Evolutionary conservation across 2,329 filamentous ascomycete genomes (phyloP), one percentile per base, ranked within the genome.

Genomic region (Lachnellula occidentalis): DNA sequence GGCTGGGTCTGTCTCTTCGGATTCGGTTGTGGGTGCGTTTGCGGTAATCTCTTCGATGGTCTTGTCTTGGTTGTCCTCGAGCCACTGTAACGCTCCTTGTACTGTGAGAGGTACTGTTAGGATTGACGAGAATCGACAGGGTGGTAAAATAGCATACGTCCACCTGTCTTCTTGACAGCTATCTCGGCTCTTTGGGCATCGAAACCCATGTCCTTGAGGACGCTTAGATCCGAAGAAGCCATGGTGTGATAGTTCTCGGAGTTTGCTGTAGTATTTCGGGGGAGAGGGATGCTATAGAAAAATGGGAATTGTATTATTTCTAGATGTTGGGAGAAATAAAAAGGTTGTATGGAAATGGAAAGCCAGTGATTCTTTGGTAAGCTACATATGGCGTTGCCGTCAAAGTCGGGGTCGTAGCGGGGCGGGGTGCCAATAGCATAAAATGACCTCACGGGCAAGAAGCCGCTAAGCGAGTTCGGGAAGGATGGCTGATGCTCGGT

Each of bases 31-130:
- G 27, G 67, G 63, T 19, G 64, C 62, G 5, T 71, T 70, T 3
- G 75, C 75, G 59, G 88, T 80, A 58, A 97, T 85, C 55, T 95
- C 86, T 37, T 96, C 91, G 42, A 96, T 70, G 1, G 88, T 79
- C 64, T 88, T 95, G 71, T 96, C 90, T 69, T 95, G 86, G 69
- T 95, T 95, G 64, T 88, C 82, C 69, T 95, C 92, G 1, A 99
- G 81, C 94, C 94, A 99, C 74, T 96, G 89, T 55, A 99, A 81
- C 50, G 94, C 94, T 62, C 86, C 87, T 69, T 94, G 87, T 46
- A 96, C 89, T 92, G 31, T 49, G 64, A 53, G 36, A 50, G 7
- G 9, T 3, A 53, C 31, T n/a, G 39, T 60, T 41, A 64, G 62
- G 7, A 58, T 53, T 34, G 24, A 15, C 45, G 15, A 27, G 41